These are phyloP conservation scores for Penicillium odoratum DNA, from an alignment of 495 filamentous ascomycete species.

Conservation along the genomic window DNA sequence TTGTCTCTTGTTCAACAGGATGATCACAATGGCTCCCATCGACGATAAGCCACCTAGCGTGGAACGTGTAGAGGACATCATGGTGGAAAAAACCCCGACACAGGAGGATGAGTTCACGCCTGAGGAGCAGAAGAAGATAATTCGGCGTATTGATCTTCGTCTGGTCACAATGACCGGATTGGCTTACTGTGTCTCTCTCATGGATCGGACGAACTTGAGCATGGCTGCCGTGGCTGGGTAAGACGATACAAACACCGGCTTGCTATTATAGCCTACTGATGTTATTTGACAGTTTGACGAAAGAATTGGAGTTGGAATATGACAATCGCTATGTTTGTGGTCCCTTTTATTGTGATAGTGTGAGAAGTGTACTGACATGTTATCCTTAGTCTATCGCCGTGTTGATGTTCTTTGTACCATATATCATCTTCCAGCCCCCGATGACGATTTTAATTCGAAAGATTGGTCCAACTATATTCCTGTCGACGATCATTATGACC, in stretches of 20 bases:
- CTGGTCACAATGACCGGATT: slow-evolving; percentile 63
- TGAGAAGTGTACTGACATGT: neutral
- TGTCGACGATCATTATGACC: slow-evolving; percentile 52
- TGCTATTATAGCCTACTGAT: neutral
- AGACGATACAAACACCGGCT: slow-evolving; percentile 1
- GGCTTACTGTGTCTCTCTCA: slow-evolving; percentile 64
- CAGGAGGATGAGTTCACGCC: slow-evolving; percentile 35
- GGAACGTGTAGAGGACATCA: no score
- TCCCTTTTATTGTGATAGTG: neutral
- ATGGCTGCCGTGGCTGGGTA: slow-evolving; percentile 62
- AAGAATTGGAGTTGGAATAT: slow-evolving; percentile 49
- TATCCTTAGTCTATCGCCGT: slow-evolving; percentile 52
- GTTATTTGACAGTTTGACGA: slow-evolving; percentile 39
- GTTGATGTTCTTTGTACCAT: slow-evolving; percentile 65
- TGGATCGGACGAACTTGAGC: slow-evolving; percentile 69
- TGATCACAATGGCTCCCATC: no score
- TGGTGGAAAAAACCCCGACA: no score
- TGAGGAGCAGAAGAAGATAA: slow-evolving; percentile 41
- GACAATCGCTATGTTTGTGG: slow-evolving; percentile 11
- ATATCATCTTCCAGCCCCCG: slow-evolving; percentile 63
- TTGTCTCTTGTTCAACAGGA: no score
- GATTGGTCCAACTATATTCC: slow-evolving; percentile 58
- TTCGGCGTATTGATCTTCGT: slow-evolving; percentile 60
- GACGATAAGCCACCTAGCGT: no score
- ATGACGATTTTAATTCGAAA: slow-evolving; percentile 58